phyloP scores from a whole-genome alignment of 148 eudicot species.

The Fallopia convolvulus region DNA sequence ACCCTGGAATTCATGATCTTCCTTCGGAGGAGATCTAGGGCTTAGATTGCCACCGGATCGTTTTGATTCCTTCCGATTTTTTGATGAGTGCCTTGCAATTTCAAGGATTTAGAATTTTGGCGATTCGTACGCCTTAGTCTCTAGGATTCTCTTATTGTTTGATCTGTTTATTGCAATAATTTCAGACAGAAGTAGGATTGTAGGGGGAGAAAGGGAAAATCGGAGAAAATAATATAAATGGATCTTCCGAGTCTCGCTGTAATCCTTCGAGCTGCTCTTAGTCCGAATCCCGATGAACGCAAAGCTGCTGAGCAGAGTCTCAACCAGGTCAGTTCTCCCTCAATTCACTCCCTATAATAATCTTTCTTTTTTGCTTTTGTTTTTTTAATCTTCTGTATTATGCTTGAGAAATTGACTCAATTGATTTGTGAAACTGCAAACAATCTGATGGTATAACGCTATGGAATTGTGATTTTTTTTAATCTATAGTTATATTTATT shows the following conservation, averaged over 20 bases:
- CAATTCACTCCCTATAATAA: background rate
- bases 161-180: background rate
- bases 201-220: too few species aligned
- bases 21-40: background rate
- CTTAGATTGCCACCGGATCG: background rate
- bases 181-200: background rate
- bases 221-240: slow-evolving; percentile 25
- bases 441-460: background rate
- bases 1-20: background rate
- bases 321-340: slow-evolving; percentile 45
- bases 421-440: background rate
- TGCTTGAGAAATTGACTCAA: background rate
- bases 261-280: slow-evolving; percentile 82
- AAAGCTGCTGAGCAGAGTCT: slow-evolving; percentile 92
- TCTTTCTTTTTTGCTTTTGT: background rate
- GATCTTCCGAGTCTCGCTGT: slow-evolving; percentile 74
- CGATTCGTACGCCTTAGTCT: background rate
- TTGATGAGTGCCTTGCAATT: background rate
- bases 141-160: background rate
- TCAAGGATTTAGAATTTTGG: background rate
- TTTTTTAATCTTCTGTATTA: background rate
- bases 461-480: background rate
- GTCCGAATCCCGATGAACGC: slow-evolving; percentile 87
- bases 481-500: background rate
- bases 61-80: background rate